Base-by-base conservation (phyloP, 441 rosid genomes). In the Euphorbia celastroides region DNA sequence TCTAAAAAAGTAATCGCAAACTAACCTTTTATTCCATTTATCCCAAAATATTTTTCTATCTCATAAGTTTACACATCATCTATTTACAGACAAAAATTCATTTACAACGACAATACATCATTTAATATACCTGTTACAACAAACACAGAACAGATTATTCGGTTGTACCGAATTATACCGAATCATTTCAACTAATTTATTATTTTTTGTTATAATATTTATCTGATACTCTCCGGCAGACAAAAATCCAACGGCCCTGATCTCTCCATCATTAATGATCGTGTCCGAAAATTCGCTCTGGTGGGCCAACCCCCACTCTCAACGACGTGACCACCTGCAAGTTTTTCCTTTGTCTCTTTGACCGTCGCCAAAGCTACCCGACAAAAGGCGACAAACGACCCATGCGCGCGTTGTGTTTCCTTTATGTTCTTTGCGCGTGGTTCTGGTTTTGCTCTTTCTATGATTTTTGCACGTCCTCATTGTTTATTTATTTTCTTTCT, bases 251-350 rank as follows among this genome's bases (percentile, higher is more conserved):
- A 51, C 54, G 66, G 60, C 22, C 7, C 6, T 32, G 7, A 61
- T 13, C 42, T 52, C 11, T 4, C 26, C 7, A 38, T 25, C 44
- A 61, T 38, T 26, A 51, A 38, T 36, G 20, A 6, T 20, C 6
- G 5, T 1, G 38, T 12, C 67, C 72, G 27, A 60, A 25, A 60
- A n/a, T 60, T 32, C 42, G 25, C 71, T 46, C 48, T 52, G n/a
- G 42, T 61, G 72, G 72, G 55, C 42, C 72, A 63, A 32, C 22
- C 19, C 9, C 34, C 20, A 1, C 34, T 19, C 57, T 59, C 28
- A 1, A 62, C 56, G 67, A 69, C 73, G 67, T 55, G 67, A 42
- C 16, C 31, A 55, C 56, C 73, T 62, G 8, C 54, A 14, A 12
- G 25, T 55, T 55, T 62, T 42, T 27, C 34, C 36, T 2, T 27